Base-by-base conservation (phyloP, 2,329 filamentous ascomycete genomes). In the Lecanicillium sp. region DNA sequence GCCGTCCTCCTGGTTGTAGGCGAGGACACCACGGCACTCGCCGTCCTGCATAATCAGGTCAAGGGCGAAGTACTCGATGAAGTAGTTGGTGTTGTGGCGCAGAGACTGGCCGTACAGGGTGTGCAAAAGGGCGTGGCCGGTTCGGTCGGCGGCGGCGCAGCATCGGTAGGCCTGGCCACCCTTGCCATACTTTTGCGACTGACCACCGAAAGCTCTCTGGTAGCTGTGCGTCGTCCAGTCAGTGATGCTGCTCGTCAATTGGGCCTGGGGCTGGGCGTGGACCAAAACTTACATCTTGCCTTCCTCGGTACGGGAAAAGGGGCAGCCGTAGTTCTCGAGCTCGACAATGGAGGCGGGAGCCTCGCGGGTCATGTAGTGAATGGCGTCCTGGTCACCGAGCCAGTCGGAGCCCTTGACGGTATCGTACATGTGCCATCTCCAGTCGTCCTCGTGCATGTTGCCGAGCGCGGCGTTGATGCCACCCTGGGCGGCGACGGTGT, bases 341-440 rank as follows among this genome's bases (percentile, higher is more conserved):
- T 96, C 89, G 60, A 94, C 84, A 52, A 96, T 89, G 51, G 85
- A 90, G 44, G 83, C 81, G 25, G 89, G 88, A 45, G 89, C 89
- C 69, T 96, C 89, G 57, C 88, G 79, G 56, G 89, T 96, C 89
- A 96, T 96, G 72, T 96, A 96, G 69, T 96, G 89, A 59, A 96
- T 96, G 49, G 89, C 89, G 61, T 96, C 89, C 68, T 96, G 89
- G 65, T 96, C 89, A 64, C 89, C 89, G 37, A 96, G 79, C 89
- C 89, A 96, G 72, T 96, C 89, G 49, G 87, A 94, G 49, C 89
- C 89, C 74, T 96, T 96, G 61, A 96, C 89, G 31, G 89, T 96
- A 65, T 96, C 89, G 73, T 96, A 96, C 89, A 96, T 96, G 70
- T 96, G 89, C 89, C 89, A 96, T 73, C 88, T 81, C 89, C 89